Evolutionary conservation across 2,329 filamentous ascomycete genomes (phyloP).

Genomic region (Scolecobasidium constrictum): DNA sequence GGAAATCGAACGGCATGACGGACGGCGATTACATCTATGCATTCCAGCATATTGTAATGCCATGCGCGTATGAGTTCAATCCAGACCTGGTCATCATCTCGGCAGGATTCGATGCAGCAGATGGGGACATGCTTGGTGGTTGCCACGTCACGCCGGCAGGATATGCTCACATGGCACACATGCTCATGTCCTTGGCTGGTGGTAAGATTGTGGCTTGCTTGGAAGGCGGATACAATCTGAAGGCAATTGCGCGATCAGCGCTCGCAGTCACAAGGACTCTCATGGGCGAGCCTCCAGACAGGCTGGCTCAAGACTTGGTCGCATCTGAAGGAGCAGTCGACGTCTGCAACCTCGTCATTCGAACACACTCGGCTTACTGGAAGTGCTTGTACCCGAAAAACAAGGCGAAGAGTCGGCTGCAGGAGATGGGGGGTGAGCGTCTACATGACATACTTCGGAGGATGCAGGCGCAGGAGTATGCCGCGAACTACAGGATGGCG

Average conservation of each 20-base stretch:
- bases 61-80: constrained; percentile 84
- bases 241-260: constrained; percentile 85
- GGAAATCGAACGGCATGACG: constrained; percentile 67
- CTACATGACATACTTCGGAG: constrained; percentile 71
- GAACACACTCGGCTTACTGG: constrained; percentile 62
- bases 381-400: constrained; percentile 69
- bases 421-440: constrained; percentile 45
- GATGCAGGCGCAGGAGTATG: constrained; percentile 62
- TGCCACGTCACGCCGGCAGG: constrained; percentile 86
- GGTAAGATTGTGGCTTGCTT: constrained; percentile 88
- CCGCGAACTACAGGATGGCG: constrained; percentile 65
- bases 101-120: constrained; percentile 90
- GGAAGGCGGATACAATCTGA: constrained; percentile 90
- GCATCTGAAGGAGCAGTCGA: constrained; percentile 43
- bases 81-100: constrained; percentile 93
- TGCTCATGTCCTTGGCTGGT: constrained; percentile 89
- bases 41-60: constrained; percentile 94
- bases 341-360: constrained; percentile 46
- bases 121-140: constrained; percentile 82
- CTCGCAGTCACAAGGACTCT: constrained; percentile 83
- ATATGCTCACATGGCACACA: constrained; percentile 98
- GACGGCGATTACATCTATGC: constrained; percentile 96
- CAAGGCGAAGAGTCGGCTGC: constrained; percentile 27
- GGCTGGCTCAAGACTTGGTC: constrained; percentile 33
- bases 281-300: constrained; percentile 84